Percentiles rank a stretch among this genome's conserved stretches.
Evolutionary conservation across 805 yeast species (phyloP).

Genomic region (Ogataea wickerhamii): DNA sequence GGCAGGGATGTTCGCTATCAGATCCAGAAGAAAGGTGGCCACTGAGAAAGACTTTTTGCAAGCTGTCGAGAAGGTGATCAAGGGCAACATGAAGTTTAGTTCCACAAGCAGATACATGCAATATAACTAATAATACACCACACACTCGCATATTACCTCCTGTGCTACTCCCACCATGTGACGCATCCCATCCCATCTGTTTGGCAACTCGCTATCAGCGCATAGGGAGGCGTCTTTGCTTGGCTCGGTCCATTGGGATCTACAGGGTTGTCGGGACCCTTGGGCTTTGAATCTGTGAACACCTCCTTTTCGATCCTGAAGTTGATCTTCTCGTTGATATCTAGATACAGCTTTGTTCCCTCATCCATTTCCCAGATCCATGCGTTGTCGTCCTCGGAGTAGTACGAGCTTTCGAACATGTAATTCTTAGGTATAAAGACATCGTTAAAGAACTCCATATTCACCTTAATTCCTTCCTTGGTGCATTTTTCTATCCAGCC

Average conservation of each 20-base stretch:
- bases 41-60: conserved; percentile 96
- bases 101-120: conserved; percentile 98
- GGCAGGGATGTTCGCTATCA: conserved; percentile 99
- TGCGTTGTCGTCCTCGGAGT: conserved; percentile 69
- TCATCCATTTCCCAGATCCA: conserved; percentile 88
- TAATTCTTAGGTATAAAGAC: conserved; percentile 81
- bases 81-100: conserved; percentile 97
- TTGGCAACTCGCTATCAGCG: conserved; percentile 84
- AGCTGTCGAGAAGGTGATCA: conserved; percentile 97
- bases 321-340: conserved; percentile 85
- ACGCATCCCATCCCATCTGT: conserved; percentile 96
- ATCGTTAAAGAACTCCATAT: conserved; percentile 87
- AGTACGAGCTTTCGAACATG: conserved; percentile 58
- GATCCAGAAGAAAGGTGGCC: conserved; percentile 97
- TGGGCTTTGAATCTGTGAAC: conserved; percentile 80
- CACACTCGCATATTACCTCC: background rate
- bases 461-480: conserved; percentile 79
- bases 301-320: conserved; percentile 89
- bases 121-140: conserved; percentile 58
- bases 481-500: conserved; percentile 93
- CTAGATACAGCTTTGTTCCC: conserved; percentile 75
- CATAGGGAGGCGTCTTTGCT: conserved; percentile 69
- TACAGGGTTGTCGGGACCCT: conserved; percentile 54
- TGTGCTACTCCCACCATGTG: conserved; percentile 81
- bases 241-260: conserved; percentile 26